A percentile compares a stretch with the other conserved stretches of the same genome.
Conservation (phyloP, 2,329 filamentous ascomycete species). For the Parastagonospora avenae region DNA sequence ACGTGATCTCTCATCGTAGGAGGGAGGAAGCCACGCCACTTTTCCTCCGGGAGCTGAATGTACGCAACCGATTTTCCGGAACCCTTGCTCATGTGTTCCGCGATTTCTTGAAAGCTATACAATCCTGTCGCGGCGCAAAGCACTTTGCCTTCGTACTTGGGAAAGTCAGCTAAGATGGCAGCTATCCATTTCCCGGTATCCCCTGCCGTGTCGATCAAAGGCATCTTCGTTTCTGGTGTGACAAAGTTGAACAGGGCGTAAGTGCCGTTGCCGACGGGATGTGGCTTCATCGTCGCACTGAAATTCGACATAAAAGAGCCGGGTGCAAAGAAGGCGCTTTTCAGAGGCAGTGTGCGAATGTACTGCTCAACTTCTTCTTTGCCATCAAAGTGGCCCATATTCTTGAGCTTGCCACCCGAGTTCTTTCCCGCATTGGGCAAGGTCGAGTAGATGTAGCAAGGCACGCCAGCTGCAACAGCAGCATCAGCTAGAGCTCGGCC, state of each 20-base stretch:
- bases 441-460: conserved; percentile 51
- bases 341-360: conserved; percentile 43
- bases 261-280: conserved; percentile 36
- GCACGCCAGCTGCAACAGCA: conserved; percentile 41
- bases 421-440: conserved; percentile 39
- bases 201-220: conserved; percentile 47
- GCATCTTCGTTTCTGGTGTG: conserved; percentile 32
- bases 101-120: conserved; percentile 48
- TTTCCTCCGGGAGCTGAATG: conserved; percentile 15
- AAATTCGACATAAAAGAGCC: conserved; percentile 20
- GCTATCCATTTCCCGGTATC: conserved; percentile 51
- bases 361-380: conserved; percentile 41
- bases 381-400: conserved; percentile 49
- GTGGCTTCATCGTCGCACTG: conserved; percentile 27
- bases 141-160: conserved; percentile 47
- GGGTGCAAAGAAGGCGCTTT: conserved; percentile 18
- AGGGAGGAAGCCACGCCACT: conserved; percentile 6
- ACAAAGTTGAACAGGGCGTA: conserved; percentile 24
- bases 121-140: conserved; percentile 50
- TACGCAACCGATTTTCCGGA: conserved; percentile 41
- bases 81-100: conserved; percentile 43
- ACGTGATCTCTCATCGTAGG: conserved; percentile 9
- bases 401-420: conserved; percentile 41
- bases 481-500: conserved; percentile 47
- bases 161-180: conserved; percentile 48